These are phyloP conservation scores for Ascochyta clinopodiicola DNA, from an alignment of 2,329 filamentous ascomycete species.

Conservation along the genomic window DNA sequence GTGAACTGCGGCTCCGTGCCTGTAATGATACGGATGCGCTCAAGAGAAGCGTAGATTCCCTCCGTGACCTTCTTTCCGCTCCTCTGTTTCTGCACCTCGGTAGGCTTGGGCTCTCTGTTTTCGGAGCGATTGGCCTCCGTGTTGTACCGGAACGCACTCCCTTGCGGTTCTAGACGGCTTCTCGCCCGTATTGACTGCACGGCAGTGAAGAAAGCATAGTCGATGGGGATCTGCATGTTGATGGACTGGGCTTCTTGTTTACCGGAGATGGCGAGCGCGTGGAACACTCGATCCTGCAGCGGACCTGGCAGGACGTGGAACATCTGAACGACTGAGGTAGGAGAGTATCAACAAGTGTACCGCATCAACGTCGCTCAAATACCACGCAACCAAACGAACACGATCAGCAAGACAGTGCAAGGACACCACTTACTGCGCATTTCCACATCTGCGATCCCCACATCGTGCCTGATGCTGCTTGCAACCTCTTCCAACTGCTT, in stretches of 20 bases:
- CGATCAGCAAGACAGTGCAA: background rate
- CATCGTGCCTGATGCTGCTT: constrained; percentile 23
- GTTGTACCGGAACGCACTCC: constrained; percentile 14
- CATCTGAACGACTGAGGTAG: constrained; percentile 64
- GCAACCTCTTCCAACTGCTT: constrained; percentile 37
- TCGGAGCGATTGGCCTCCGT: constrained; percentile 12
- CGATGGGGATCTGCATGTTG: constrained; percentile 58
- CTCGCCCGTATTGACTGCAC: constrained; percentile 18
- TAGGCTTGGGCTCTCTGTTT: constrained; percentile 9
- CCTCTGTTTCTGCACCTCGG: constrained; percentile 35
- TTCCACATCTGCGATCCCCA: constrained; percentile 40
- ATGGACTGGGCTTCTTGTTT: constrained; percentile 51
- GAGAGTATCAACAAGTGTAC: constrained; percentile 6
- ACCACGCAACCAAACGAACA: background rate
- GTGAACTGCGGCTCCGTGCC: constrained; percentile 15
- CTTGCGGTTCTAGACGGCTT: constrained; percentile 23
- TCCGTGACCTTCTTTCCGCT: constrained; percentile 59
- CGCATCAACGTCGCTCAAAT: background rate
- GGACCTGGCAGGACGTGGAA: constrained; percentile 65
- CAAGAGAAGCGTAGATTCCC: constrained; percentile 70
- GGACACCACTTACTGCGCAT: constrained; percentile 44
- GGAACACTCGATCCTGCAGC: constrained; percentile 70
- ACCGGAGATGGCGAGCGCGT: constrained; percentile 67
- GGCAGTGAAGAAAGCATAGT: constrained; percentile 53
- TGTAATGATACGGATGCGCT: constrained; percentile 45